Base-by-base conservation (phyloP, 2,329 filamentous ascomycete species). In the Tothia fuscella region DNA sequence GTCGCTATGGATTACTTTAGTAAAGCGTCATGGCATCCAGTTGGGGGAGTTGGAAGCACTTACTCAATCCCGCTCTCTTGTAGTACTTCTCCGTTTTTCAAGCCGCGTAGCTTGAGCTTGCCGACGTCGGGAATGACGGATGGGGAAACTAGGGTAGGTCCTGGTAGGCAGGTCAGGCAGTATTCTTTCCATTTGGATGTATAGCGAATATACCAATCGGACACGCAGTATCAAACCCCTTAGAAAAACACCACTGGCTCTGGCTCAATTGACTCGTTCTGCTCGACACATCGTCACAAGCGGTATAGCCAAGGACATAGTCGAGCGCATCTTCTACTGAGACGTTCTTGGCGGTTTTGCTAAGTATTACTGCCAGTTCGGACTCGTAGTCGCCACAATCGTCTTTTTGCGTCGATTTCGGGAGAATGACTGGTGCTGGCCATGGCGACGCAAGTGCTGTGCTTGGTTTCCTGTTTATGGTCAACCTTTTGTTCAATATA, bases 221-320 rank as follows among this genome's bases (percentile, higher is more conserved):
- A 25, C 61, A 63, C 45, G 65, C 66, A 12, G 56, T 53, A 46
- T 68, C 64, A 42, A 68, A 68, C 0, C 56, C 58, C 41, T 67
- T 67, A 0, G 61, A 61, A 45, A 62, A 65, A 44, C 65, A 72
- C 64, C 70, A 74, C 52, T 76, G 72, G 38, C 60, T 63, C 53
- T 71, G 66, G 26, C 56, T 58, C 44, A 59, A 64, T 41, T 62
- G 45, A 10, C 25, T 24, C 2, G 32, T 33, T 30, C 82, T 75
- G 60, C 85, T 81, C 9, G 78, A 84, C n/a, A 89, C 72, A 56
- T 89, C 83, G 59, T 89, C 83, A 41, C 82, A 80, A 25, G 83
- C 72, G 2, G 77, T 69, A 55, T 87, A 88, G 4, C 83, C 83
- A 2, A 86, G 65, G 3, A 88, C 79, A 52, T 83, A 78, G 40